Percentiles rank a stretch among this genome's conserved stretches.
Conservation (phyloP, 2,329 filamentous ascomycete genomes). For the Erysiphe neolycopersici region DNA sequence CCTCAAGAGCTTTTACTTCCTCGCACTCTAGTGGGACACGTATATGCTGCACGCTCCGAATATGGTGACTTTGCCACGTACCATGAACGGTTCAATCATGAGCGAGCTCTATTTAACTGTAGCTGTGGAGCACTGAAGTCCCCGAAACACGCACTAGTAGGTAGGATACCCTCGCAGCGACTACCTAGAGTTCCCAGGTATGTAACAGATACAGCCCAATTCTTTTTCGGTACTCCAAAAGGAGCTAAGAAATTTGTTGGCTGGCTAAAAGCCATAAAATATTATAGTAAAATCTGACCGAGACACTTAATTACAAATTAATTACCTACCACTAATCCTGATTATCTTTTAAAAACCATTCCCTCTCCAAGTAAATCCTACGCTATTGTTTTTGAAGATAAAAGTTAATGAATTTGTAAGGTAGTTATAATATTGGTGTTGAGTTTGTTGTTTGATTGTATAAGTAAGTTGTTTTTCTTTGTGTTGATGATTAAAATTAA, state of each 20-base stretch:
- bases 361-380: no score
- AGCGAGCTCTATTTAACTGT: not conserved
- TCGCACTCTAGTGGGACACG: not conserved
- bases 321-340: no score
- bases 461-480: no score
- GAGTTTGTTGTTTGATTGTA: no score
- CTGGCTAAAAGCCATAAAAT: not conserved
- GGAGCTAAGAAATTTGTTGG: not conserved
- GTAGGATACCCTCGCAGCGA: not conserved
- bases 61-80: not conserved
- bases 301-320: not conserved
- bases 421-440: no score
- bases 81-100: not conserved
- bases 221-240: not conserved
- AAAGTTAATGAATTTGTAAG: no score
- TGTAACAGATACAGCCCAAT: not conserved
- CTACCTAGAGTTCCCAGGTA: not conserved
- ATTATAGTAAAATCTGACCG: not conserved
- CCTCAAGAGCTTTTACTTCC: not conserved
- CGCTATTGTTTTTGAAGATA: no score
- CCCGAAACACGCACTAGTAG: not conserved
- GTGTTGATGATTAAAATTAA: no score
- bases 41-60: not conserved
- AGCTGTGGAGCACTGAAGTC: not conserved
- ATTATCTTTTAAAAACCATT: no score